Conservation (phyloP, 306 rosid species). For the Prunus davidiana region DNA sequence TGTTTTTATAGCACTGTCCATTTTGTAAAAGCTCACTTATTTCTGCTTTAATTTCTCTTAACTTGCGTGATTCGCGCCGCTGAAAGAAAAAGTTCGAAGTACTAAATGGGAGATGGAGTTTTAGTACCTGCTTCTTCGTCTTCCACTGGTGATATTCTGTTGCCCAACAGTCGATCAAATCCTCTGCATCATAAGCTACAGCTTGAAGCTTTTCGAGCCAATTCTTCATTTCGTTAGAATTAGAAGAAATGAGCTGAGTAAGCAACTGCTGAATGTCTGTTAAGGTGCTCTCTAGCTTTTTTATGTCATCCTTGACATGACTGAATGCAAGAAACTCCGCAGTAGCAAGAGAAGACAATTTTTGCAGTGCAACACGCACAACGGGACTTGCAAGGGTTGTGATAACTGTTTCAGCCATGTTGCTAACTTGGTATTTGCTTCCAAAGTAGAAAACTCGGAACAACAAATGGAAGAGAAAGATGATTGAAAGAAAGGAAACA, state of each 20-base stretch:
- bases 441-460: background rate
- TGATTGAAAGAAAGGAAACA: background rate
- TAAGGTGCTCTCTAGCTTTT: background rate
- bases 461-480: background rate
- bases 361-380: background rate
- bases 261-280: background rate
- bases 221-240: background rate
- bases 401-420: background rate
- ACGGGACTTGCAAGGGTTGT: background rate
- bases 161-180: slow-evolving; percentile 7
- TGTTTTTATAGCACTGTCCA: background rate
- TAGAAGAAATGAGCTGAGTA: background rate
- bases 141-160: background rate
- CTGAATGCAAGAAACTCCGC: background rate
- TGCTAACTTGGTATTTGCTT: background rate
- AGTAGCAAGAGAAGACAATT: background rate
- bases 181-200: slow-evolving; percentile 11
- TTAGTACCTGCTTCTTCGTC: slow-evolving; percentile 8
- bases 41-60: background rate
- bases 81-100: background rate
- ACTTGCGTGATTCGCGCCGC: background rate
- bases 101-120: background rate
- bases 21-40: background rate
- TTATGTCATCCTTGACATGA: background rate
- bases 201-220: background rate